Conservation (phyloP, 164 flowering plant species). For the Vitis cinerea region DNA sequence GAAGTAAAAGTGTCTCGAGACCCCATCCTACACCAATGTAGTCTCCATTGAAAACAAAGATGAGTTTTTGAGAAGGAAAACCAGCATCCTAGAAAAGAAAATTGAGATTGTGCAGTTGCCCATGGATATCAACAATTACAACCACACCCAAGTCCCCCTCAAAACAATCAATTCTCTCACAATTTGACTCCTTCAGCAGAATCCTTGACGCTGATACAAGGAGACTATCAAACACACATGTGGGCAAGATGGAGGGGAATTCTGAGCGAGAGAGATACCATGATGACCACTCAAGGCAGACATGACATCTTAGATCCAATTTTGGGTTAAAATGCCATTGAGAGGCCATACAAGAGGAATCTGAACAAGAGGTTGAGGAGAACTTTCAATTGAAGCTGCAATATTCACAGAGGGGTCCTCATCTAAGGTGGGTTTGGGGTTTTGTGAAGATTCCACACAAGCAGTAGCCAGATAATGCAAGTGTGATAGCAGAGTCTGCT, state of each 20-base stretch:
- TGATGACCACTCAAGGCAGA: constrained; percentile 14
- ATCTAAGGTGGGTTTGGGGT: too few species aligned
- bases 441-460: too few species aligned
- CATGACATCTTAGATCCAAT: constrained; percentile 20
- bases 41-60: constrained; percentile 23
- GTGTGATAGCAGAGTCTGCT: too few species aligned
- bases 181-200: constrained; percentile 21
- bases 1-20: constrained; percentile 19
- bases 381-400: too few species aligned
- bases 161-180: constrained; percentile 13
- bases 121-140: constrained; percentile 22
- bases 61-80: constrained; percentile 17
- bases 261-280: constrained; percentile 8
- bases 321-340: constrained; percentile 11
- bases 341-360: constrained; percentile 19
- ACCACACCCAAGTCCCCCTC: constrained; percentile 13
- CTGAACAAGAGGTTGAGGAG: not conserved
- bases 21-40: constrained; percentile 23
- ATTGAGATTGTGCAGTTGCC: constrained; percentile 24
- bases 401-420: too few species aligned
- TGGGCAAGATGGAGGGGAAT: constrained; percentile 13
- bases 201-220: constrained; percentile 10
- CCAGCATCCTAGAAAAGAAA: constrained; percentile 17
- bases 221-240: constrained; percentile 9
- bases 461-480: too few species aligned